Conservation (phyloP, 768 basidiomycete species). For the Phanerochaete carnosa region DNA sequence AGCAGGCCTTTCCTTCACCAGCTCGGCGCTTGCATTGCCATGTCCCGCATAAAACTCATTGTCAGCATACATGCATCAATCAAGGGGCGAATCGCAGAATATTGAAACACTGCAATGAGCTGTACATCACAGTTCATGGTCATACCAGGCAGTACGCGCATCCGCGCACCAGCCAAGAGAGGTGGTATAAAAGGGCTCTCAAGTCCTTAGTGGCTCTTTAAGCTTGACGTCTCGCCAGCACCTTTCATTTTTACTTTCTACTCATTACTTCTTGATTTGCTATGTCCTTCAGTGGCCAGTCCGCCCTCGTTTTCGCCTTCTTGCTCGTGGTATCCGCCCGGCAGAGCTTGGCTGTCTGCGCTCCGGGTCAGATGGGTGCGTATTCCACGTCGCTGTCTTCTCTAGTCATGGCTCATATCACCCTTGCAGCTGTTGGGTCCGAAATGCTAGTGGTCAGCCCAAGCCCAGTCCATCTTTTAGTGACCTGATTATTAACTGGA, state of each 20-base stretch:
- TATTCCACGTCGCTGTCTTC: neutral
- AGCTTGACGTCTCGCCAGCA: neutral
- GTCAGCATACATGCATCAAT: too few species aligned
- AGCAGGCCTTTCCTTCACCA: too few species aligned
- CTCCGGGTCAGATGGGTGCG: conserved; percentile 1
- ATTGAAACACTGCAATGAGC: too few species aligned
- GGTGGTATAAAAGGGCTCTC: neutral
- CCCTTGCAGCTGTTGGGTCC: neutral
- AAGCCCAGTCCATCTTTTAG: too few species aligned
- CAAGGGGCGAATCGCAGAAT: too few species aligned
- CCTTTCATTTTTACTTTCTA: neutral
- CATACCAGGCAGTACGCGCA: too few species aligned
- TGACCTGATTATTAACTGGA: too few species aligned
- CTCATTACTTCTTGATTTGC: neutral
- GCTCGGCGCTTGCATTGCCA: too few species aligned
- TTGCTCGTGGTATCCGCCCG: neutral
- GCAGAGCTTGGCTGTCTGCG: neutral
- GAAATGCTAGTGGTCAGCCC: neutral
- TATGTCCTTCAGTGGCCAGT: neutral
- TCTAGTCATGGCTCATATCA: neutral
- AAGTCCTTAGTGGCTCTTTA: neutral
- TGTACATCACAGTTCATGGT: too few species aligned
- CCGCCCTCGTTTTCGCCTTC: neutral
- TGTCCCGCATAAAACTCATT: too few species aligned
- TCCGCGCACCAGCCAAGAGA: neutral